These are phyloP conservation scores for Sporobolomyces phaffii DNA, from an alignment of 768 basidiomycete species.

Conservation along the genomic window DNA sequence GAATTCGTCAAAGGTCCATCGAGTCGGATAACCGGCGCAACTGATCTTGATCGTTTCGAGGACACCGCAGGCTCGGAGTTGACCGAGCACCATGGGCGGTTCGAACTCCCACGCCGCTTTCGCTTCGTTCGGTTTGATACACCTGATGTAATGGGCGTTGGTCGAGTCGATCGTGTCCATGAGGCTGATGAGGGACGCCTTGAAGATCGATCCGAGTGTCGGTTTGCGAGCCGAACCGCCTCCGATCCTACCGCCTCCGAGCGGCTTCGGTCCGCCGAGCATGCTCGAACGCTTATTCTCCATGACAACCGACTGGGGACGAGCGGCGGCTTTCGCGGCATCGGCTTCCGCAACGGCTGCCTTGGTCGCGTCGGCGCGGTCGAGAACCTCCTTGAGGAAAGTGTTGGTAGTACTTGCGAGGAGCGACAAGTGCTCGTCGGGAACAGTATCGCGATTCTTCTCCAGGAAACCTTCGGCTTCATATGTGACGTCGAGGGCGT, in stretches of 20 bases:
- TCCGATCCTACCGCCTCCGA: slow-evolving; percentile 55
- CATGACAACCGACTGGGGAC: slow-evolving; percentile 5
- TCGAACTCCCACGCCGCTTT: slow-evolving; percentile 96
- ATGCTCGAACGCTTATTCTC: slow-evolving; percentile 39
- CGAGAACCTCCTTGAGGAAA: slow-evolving; percentile 90
- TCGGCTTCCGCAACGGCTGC: slow-evolving; percentile 63
- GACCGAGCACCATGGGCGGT: slow-evolving; percentile 88
- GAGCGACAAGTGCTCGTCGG: slow-evolving; percentile 91
- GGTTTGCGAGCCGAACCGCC: slow-evolving; percentile 66
- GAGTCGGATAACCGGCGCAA: slow-evolving; percentile 95
- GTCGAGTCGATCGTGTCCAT: slow-evolving; percentile 98
- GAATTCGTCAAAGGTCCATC: slow-evolving; percentile 98
- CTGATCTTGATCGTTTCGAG: slow-evolving; percentile 97
- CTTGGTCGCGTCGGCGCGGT: slow-evolving; percentile 66
- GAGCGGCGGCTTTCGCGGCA: slow-evolving; percentile 39
- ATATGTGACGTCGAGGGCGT: slow-evolving; percentile 96
- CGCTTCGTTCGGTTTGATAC: slow-evolving; percentile 96
- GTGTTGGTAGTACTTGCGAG: slow-evolving; percentile 79
- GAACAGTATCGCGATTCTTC: slow-evolving; percentile 97
- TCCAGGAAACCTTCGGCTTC: slow-evolving; percentile 97
- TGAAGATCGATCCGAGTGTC: slow-evolving; percentile 97
- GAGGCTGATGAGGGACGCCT: slow-evolving; percentile 79
- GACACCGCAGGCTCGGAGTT: slow-evolving; percentile 95
- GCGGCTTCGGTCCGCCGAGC: slow-evolving; percentile 49
- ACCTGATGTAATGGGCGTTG: slow-evolving; percentile 97